Base-by-base conservation (phyloP, 257 asterid genomes). In the Solanum ahanhuiri region DNA sequence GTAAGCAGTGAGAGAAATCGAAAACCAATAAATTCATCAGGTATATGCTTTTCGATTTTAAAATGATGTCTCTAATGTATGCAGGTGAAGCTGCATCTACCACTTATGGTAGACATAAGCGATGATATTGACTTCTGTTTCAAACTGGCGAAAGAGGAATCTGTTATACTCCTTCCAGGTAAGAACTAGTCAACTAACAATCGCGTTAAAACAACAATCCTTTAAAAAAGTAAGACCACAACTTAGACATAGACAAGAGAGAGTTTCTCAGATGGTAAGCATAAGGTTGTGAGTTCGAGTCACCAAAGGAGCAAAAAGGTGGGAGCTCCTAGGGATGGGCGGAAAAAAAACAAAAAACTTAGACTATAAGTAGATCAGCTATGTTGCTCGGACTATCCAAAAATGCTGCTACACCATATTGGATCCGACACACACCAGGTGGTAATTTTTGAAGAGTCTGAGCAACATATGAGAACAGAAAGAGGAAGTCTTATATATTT, bases 61-160 rank as follows among this genome's bases (percentile, higher is more conserved):
- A 28, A 6, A 37, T 67, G 37, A 17, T 23, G 64, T 85, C 63
- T 41, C 28, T 79, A 15, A 15, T 9, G 17, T 73, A 66, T 87
- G 63, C 57, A 94, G 98, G 97, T 91, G 90, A 93, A 94, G 92
- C 41, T 94, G 88, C 87, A 95, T 73, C 54, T 91, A 31, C 88
- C 92, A 22, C 25, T 89, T 87, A 85, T 95, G 84, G 88, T 88
- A 85, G 98, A 94, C 63, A 93, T 95, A 31, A 90, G 88, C 2
- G 97, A 94, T 37, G 98, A 95, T 84, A 87, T 95, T 10, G 98
- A 95, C 86, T 95, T 95, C 66, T 79, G 84, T 79, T 79, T 95
- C 89, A 95, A 95, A 93, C 90, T 95, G 87, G 96, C 98, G 70
- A 94, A 91, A 91, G 98, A 95, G 90, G 98, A 95, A 85, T 91